Evolutionary conservation across 1,139 yeast species (phyloP), one percentile per base, ranked within the genome.

Genomic region (Sugiyamaella castrensis): DNA sequence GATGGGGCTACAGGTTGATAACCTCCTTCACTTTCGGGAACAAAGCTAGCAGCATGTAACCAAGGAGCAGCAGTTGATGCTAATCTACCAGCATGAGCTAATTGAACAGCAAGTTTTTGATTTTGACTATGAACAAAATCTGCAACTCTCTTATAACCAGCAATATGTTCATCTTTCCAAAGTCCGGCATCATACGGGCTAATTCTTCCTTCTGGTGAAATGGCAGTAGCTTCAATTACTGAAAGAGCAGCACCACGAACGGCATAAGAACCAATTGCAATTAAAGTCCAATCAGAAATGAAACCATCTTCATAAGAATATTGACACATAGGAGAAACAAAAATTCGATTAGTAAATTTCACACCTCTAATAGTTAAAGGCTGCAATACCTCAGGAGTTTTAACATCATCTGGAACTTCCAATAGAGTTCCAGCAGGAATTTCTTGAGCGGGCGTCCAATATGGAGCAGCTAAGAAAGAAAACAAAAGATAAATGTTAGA

Each of bases 321-420:
- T 51, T 70, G 76, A 59, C 82, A 76, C 84, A 81, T 79, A 38
- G 86, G 85, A 1, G 84, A 72, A 12, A 80, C 81, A 56, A 60
- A 63, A 19, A 80, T 61, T 56, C 83, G 67, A 57, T 79, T 80
- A 11, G 72, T 74, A 27, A 80, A 57, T 0, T 66, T 62, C 45
- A 75, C 44, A 29, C 64, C 63, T 35, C 71, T 64, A 50, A 76
- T 70, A 33, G 56, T 66, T 38, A 76, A 51, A 1, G 79, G 78
- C 19, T 63, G 59, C 60, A 75, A 76, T 15, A 73, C 55, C 37
- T 55, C 58, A 4, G 78, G 77, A 8, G 39, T 28, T 38, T 39
- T 27, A 42, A 44, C n/a, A 35, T 50, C 51, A 38, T 52, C 45
- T 8, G 45, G 44, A n/a, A 43, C 46, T 8, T 39, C 49, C 12